Evolutionary conservation across 164 flowering plant species (phyloP), one percentile per base, ranked within the genome.

Genomic region (Berberis thunbergii): DNA sequence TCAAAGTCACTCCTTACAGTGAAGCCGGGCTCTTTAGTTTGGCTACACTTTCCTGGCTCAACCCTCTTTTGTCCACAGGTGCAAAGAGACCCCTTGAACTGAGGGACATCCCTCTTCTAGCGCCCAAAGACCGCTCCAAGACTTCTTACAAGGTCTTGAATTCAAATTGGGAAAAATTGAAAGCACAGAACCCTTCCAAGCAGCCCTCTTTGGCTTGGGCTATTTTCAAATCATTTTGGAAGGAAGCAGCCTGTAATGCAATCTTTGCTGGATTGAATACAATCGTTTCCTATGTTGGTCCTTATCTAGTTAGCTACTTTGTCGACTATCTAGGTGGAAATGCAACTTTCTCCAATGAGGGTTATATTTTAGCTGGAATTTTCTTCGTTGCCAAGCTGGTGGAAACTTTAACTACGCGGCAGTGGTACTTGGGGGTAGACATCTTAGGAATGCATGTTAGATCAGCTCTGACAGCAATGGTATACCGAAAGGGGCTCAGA

Each of bases 61-160:
- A 83, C 64, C 84, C 98, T 1, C 83, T 90, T 66, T 84, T 94
- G 53, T 79, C 95, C 0, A 66, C 72, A 49, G 98, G 98, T 57
- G 86, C 88, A 53, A 91, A 87, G 73, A 86, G 91, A 64, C 91
- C 97, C 3, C 88, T 94, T 59, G 97, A 94, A 65, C 85, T 90
- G 1, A 86, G 71, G 76, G 98, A 94, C 69, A 79, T 90, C 64
- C 98, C 98, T 10, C 88, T 88, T 67, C 83, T 93, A 62, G 95
- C 96, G 0, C 86, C 84, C 4, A 80, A 77, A 77, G 96, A 93
- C 66, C 84, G 96, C 44, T 66, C 97, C 43, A 90, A 90, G 74
- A 66, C 85, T 3, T 85, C 80, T 63, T 90, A 84, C 68, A 93
- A 88, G 74, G 45, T 77, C 44, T 70, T 93, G 76, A 90, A 83